Percentiles rank a stretch among this genome's conserved stretches.
Evolutionary conservation across 176 grass and related monocot species (phyloP).

Genomic region (Puccinellia tenuiflora): DNA sequence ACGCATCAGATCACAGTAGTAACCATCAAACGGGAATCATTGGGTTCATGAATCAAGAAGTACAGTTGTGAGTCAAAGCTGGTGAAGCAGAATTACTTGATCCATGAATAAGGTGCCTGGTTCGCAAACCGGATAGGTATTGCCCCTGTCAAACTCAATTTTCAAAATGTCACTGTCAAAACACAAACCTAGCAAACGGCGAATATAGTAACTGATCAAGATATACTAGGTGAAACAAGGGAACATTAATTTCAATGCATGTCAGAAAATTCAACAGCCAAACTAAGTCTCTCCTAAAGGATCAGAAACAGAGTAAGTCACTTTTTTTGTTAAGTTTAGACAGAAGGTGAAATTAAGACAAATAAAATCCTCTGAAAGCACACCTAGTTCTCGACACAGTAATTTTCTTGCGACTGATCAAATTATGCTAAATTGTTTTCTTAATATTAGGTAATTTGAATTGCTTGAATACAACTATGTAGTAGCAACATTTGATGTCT

Average conservation of each 20-base stretch:
- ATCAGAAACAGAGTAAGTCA: neutral
- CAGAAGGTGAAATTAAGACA: constrained; percentile 4
- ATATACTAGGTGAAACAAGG: too few relatives aligned
- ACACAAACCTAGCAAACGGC: too few relatives aligned
- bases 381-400: neutral
- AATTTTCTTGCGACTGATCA: neutral
- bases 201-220: too few relatives aligned
- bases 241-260: too few relatives aligned
- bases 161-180: too few relatives aligned
- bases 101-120: neutral
- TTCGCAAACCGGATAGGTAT: neutral
- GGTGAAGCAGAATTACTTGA: neutral
- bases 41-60: neutral
- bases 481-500: neutral
- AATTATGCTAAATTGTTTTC: neutral
- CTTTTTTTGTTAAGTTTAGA: neutral
- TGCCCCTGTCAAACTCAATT: neutral
- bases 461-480: neutral
- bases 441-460: neutral
- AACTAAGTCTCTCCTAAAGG: neutral
- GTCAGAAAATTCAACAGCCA: neutral
- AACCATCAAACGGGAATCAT: neutral
- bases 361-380: neutral
- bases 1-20: neutral
- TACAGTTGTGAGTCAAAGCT: neutral